Percentiles rank a stretch among this genome's conserved stretches.
These are phyloP conservation scores for Pythium pectinolyticum DNA, from an alignment of 352 stramenopile genomes.

Conservation along the genomic window DNA sequence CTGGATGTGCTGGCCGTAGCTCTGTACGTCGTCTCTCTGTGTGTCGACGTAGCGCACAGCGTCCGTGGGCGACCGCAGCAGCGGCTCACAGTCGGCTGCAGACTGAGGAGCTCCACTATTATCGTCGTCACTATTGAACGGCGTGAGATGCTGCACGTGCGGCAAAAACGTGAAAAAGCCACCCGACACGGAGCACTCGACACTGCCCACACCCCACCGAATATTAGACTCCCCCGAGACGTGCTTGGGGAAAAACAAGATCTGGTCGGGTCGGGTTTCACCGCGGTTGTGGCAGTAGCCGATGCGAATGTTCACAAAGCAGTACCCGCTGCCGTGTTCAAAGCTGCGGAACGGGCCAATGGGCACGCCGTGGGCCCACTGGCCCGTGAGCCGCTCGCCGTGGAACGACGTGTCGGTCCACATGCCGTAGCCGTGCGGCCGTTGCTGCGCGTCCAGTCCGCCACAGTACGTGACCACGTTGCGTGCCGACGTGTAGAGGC, in stretches of 20 bases:
- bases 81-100: conserved; percentile 39
- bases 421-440: conserved; percentile 56
- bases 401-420: conserved; percentile 68
- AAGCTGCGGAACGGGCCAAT: conserved; percentile 58
- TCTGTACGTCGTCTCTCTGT: too few relatives aligned
- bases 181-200: conserved; percentile 75
- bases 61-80: conserved; percentile 50
- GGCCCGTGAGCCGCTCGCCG: conserved; percentile 55
- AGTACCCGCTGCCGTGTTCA: conserved; percentile 60
- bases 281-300: conserved; percentile 46
- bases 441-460: conserved; percentile 37
- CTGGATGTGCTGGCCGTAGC: too few relatives aligned
- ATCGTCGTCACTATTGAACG: conserved; percentile 9
- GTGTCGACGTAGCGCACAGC: conserved; percentile 36
- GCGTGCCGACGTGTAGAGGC: conserved; percentile 32
- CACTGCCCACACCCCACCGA: conserved; percentile 72
- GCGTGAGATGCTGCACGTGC: conserved; percentile 52
- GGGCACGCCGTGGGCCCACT: conserved; percentile 58
- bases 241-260: conserved; percentile 54
- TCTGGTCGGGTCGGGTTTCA: conserved; percentile 35
- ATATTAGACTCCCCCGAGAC: conserved; percentile 33
- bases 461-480: conserved; percentile 52
- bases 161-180: conserved; percentile 76
- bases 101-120: conserved; percentile 37
- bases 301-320: conserved; percentile 56